Base-by-base conservation (phyloP, 257 asterid species). In the Agastache rugosa region DNA sequence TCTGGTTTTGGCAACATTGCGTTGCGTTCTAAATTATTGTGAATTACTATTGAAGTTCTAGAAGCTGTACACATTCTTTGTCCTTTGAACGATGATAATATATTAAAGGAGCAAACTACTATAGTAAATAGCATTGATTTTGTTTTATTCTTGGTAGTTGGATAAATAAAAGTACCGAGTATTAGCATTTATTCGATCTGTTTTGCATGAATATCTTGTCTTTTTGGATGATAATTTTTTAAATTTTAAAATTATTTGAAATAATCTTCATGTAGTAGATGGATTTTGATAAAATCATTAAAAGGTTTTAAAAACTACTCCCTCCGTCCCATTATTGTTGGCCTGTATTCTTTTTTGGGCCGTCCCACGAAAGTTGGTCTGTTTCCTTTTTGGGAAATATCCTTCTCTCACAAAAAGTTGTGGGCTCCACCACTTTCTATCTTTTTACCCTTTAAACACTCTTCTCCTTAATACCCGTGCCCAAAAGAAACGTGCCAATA, bases 111-210 rank as follows among this genome's bases (percentile, higher is more conserved):
- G 42, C 72, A 67, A 67, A 66, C 68, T 11, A 78, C 71, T n/a
- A 9, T 50, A 73, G 53, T 78, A 48, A 59, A 67, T 25, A 8
- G 68, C 79, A 74, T 73, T 78, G 60, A 78, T 73, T 66, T 72
- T 65, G 31, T 54, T 63, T 63, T 76, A 22, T 72, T 64, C 41
- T 17, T 47, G 79, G 82, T 67, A 29, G 82, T 60, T 78, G 82
- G 72, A 67, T 25, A 22, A 47, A 78, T 35, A 53, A 35, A 14
- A 31, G 20, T 55, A 45, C 31, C 12, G 20, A 35, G 42, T 65
- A 22, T n/a, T 27, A 25, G 20, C 71, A 78, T 78, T 78, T 0
- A 77, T 62, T 77, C 5, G 8, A 35, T 11, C 45, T 75, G 25
- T 73, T 60, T 63, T 63, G 35, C 53, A 69, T 35, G 14, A 7